Evolutionary conservation across 1,139 yeast genomes (phyloP).

Genomic region (Hyphopichia burtonii): DNA sequence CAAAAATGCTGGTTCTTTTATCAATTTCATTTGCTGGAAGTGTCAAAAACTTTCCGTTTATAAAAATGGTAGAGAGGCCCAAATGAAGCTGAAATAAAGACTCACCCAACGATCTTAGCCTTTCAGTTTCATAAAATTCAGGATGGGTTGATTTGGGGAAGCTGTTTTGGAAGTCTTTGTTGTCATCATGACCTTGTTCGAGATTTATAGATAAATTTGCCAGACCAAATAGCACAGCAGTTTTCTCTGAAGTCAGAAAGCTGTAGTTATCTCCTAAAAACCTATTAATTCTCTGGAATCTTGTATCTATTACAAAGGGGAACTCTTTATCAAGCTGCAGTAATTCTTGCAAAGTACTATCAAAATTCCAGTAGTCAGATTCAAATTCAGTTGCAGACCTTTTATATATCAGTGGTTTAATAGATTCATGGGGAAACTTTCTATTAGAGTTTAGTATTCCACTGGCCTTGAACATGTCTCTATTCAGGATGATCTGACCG

Average conservation of each 20-base stretch:
- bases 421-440: constrained; percentile 11
- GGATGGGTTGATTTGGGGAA: neutral
- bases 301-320: constrained; percentile 5
- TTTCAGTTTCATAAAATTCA: constrained; percentile 12
- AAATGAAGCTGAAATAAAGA: constrained; percentile 18
- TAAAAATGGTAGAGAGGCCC: constrained; percentile 23
- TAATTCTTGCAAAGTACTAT: constrained; percentile 9
- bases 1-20: neutral
- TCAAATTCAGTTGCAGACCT: constrained; percentile 14
- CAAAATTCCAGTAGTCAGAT: constrained; percentile 10
- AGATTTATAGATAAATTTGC: constrained; percentile 11
- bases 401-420: constrained; percentile 14
- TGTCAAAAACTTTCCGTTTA: constrained; percentile 26
- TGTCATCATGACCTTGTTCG: neutral
- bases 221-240: constrained; percentile 9
- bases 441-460: constrained; percentile 8
- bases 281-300: constrained; percentile 9
- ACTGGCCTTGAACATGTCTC: constrained; percentile 14
- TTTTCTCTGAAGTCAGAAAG: constrained; percentile 22
- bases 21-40: constrained; percentile 26
- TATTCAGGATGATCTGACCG: constrained; percentile 14
- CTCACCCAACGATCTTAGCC: constrained; percentile 22
- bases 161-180: neutral
- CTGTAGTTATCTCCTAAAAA: constrained; percentile 19
- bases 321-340: constrained; percentile 11